Evolutionary conservation across 345 rosid species (phyloP).

Genomic region (Euclidium syriacum): DNA sequence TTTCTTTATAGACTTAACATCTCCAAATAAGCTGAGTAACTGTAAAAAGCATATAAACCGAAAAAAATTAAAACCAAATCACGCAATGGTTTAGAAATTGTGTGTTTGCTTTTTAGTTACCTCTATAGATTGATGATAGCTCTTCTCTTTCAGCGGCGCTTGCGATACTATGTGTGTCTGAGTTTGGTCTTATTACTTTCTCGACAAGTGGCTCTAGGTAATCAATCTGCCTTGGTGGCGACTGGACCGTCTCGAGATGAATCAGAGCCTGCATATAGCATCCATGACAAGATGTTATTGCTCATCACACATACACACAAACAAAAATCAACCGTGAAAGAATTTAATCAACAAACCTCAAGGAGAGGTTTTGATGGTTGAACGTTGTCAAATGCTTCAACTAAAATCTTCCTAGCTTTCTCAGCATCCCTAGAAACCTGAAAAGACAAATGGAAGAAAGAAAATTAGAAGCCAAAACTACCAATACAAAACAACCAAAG

Average conservation of each 20-base stretch:
- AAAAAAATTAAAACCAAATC: no score
- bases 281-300: no score
- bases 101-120: conserved; percentile 30
- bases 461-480: conserved; percentile 3
- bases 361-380: conserved; percentile 76
- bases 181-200: conserved; percentile 52
- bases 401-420: conserved; percentile 70
- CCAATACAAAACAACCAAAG: neutral
- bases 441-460: conserved; percentile 3
- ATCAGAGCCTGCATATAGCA: conserved; percentile 76
- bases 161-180: conserved; percentile 44
- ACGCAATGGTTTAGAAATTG: no score
- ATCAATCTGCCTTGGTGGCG: conserved; percentile 64
- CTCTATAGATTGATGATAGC: conserved; percentile 77
- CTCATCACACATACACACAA: no score
- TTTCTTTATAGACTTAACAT: conserved; percentile 51
- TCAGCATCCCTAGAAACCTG: conserved; percentile 68
- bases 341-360: no score
- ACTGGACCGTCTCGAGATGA: conserved; percentile 63
- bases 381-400: conserved; percentile 65
- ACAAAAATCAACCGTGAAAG: no score
- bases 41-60: conserved; percentile 27
- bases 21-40: conserved; percentile 84
- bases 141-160: conserved; percentile 77
- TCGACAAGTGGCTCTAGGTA: conserved; percentile 71